Evolutionary conservation across 1,284 basidiomycete species (phyloP).

Genomic region (Leccinum subfulvum): DNA sequence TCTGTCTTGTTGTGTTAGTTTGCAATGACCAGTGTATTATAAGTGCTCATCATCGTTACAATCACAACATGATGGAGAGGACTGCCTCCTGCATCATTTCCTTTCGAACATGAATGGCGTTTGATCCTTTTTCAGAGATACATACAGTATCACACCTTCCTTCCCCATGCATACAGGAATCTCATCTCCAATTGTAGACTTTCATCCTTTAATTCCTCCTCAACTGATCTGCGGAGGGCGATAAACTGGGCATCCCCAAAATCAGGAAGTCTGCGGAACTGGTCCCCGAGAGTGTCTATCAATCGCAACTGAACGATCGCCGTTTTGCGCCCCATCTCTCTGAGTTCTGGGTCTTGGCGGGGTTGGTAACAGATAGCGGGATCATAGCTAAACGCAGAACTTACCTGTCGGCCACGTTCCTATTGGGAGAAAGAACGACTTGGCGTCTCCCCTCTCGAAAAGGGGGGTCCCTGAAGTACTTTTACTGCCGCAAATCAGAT

Average conservation of each 20-base stretch:
- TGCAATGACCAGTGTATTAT: not conserved
- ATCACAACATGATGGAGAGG: not conserved
- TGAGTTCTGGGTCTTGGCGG: slow-evolving; percentile 2
- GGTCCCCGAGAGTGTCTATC: slow-evolving; percentile 10
- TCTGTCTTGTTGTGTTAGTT: not conserved
- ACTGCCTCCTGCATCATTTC: not conserved
- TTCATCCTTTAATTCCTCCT: slow-evolving; percentile 3
- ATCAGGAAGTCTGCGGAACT: slow-evolving; percentile 4
- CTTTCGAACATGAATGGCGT: not conserved
- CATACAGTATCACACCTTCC: not conserved
- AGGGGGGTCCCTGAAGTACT: not conserved
- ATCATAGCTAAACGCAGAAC: not conserved
- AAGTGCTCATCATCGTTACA: not conserved
- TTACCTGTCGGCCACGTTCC: slow-evolving; percentile 9
- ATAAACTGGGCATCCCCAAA: slow-evolving; percentile 7
- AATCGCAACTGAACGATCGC: slow-evolving; percentile 6
- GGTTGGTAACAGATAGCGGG: not conserved
- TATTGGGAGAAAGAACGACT: slow-evolving; percentile 8
- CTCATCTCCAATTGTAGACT: slow-evolving; percentile 6
- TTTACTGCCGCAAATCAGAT: not conserved
- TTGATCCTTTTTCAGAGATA: not conserved
- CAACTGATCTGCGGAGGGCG: slow-evolving; percentile 1
- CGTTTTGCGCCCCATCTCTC: slow-evolving; percentile 9
- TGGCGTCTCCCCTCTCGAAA: slow-evolving; percentile 1
- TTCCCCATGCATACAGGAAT: slow-evolving; percentile 10